A percentile compares a stretch with the other conserved stretches of the same genome.
Evolutionary conservation across 176 grass and related monocot species (phyloP).

Genomic region (Secale cereale): DNA sequence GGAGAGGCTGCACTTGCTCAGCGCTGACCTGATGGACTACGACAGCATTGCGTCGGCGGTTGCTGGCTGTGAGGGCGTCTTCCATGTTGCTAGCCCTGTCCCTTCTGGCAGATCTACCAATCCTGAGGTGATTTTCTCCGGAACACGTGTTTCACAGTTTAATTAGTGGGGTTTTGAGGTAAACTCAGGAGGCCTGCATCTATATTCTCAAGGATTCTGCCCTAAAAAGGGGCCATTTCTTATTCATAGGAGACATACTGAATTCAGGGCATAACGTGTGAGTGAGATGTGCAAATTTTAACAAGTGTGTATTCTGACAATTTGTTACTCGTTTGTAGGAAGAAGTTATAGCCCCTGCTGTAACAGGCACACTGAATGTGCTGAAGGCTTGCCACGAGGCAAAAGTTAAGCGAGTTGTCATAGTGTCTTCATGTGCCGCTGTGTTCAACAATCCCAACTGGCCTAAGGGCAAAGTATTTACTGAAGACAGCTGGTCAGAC

Average conservation of each 20-base stretch:
- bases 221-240: no score
- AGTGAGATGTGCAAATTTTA: no score
- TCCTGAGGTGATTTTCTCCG: neutral
- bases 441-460: conserved; percentile 48
- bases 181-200: no score
- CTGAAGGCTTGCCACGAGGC: conserved; percentile 66
- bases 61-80: neutral
- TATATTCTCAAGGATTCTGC: no score
- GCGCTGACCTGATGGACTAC: neutral
- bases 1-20: neutral
- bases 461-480: conserved; percentile 54
- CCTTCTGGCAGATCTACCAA: neutral
- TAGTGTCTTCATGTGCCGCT: conserved; percentile 58
- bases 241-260: no score
- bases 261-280: no score
- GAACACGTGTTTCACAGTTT: neutral
- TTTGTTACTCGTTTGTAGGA: conserved; percentile 10
- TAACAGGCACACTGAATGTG: conserved; percentile 75
- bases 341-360: conserved; percentile 63
- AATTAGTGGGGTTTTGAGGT: neutral
- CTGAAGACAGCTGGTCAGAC: conserved; percentile 73
- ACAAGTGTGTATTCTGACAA: neutral
- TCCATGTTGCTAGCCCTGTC: conserved; percentile 15
- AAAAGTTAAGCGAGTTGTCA: conserved; percentile 69
- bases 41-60: neutral